Base-by-base conservation (phyloP, 495 filamentous ascomycete species). In the Aspergillus cavernicola region DNA sequence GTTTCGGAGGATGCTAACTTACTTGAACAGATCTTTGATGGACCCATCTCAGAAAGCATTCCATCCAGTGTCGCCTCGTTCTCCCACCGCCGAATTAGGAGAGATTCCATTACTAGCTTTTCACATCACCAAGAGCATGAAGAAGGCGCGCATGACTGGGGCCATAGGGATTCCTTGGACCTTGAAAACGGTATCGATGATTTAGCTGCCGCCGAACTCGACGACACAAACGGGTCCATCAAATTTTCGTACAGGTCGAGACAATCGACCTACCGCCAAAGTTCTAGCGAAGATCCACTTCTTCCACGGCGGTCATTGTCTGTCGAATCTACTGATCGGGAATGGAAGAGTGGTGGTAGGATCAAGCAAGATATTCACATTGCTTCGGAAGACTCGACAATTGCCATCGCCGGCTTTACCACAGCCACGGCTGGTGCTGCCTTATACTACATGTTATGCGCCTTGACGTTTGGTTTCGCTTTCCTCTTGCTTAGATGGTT, bases 21-120 rank as follows among this genome's bases (percentile, higher is more conserved):
- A 28, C 24, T 4, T 28, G 24, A n/a, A 28, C 56, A 95, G 90
- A 79, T 97, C 15, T 98, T 91, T 67, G 83, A 93, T 26, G 93
- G 93, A 1, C 95, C 95, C 2, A 85, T 96, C 56, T 92, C 91
- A 19, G 93, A 99, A 66, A 95, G 90, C 62, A 83, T 99, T 20
- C 95, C 93, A 8, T 92, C 90, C 0, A 96, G 91, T 57, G 75
- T 89, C 23, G 88, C 89, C 5, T 86, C 88, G 12, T 97, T 99
- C 68, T 85, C 84, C 23, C 90, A 95, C 68, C 86, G 89, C 41
- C 78, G 83, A 7, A 61, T 67, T 11, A 82, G 91, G 64, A 82
- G 87, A 50, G 88, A 89, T 62, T 96, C 92, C 12, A 87, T 78
- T 5, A 76, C 89, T n/a, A 96, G 87, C 18, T 97, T 95, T 63